Evolutionary conservation across 225 moss, liverwort and hornwort species (phyloP).

Genomic region (Neckera pumila): DNA sequence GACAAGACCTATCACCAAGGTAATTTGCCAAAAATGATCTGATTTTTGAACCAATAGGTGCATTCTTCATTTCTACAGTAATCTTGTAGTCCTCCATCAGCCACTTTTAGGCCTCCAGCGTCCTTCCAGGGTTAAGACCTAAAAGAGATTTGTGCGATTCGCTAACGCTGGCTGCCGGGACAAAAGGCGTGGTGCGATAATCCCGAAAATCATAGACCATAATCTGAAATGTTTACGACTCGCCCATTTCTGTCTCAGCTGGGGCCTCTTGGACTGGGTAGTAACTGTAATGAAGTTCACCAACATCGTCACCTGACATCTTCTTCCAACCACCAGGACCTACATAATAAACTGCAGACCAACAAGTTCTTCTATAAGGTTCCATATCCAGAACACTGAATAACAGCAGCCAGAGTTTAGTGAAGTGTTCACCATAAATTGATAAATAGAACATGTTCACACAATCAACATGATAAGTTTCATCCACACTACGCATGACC

Average conservation of each 20-base stretch:
- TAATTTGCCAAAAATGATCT: neutral
- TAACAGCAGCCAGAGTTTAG: neutral
- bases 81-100: neutral
- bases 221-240: slow-evolving; percentile 5
- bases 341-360: slow-evolving; percentile 57
- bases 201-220: neutral
- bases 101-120: neutral
- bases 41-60: neutral
- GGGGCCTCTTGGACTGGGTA: slow-evolving; percentile 52
- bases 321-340: slow-evolving; percentile 77
- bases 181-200: neutral
- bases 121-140: neutral
- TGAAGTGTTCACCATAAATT: neutral
- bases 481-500: neutral
- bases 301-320: slow-evolving; percentile 77
- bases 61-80: neutral
- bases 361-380: neutral
- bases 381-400: neutral
- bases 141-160: neutral
- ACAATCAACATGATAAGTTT: neutral
- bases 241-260: slow-evolving; percentile 65
- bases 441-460: neutral
- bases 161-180: neutral
- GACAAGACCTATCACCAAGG: no score
- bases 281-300: slow-evolving; percentile 77